Evolutionary conservation across 495 filamentous ascomycete species (phyloP), one percentile per base, ranked within the genome.

Genomic region (Penicillium lagena): DNA sequence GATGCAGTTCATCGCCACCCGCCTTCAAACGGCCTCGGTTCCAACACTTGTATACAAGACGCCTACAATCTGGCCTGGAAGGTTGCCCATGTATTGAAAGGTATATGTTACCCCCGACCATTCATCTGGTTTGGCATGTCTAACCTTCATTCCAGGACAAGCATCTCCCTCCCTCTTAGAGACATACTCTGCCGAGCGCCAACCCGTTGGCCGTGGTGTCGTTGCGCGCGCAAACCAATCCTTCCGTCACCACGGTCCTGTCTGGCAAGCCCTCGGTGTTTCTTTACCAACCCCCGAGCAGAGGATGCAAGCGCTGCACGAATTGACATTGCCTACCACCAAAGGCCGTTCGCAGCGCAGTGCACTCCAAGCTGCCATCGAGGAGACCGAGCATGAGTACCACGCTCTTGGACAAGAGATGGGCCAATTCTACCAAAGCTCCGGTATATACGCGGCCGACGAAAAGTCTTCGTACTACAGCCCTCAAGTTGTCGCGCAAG

Each of bases 1-100:
- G 76, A 77, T 52, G 72, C 72, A 0, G 68, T 71, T 5, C 75
- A 78, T 45, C 65, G 73, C 1, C 76, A 80, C 44, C 73, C 75
- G 1, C 74, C 74, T 7, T 54, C 67, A 1, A 73, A 75, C 45
- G 74, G 72, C 0, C 67, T 77, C 2, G 76, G 76, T 9, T 67
- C 62, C 12, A 80, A 80, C 40, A 77, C 72, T 12, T 77, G 73
- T 46, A 66, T 78, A 7, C 72, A 77, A 60, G 76, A 80, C 48
- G 68, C 74, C 0, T 76, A 66, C 46, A 79, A 80, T 40, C 51
- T 80, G 9, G 75, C 76, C 9, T 80, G 76, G 76, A 80, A 80
- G 43, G 51, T 78, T 14, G 73, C 75, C 0, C 67, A 69, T 44
- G 70, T 73, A 10, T 46, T 68, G 31, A 65, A 67, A 33, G 72